Conservation (phyloP, 805 yeast genomes). For the Kuraishia molischiana region DNA sequence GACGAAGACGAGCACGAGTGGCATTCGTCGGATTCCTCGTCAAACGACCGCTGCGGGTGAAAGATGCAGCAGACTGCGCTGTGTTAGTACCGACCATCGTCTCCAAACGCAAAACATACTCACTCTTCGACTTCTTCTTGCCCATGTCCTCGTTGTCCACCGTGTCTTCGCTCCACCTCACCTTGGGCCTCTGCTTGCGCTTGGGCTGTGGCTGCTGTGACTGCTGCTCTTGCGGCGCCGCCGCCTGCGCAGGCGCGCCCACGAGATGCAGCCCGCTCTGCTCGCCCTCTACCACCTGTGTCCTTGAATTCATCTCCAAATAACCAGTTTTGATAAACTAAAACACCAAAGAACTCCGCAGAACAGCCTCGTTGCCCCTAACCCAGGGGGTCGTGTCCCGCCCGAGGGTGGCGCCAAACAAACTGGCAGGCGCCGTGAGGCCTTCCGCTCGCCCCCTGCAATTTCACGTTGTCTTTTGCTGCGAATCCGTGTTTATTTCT, state of each 20-base stretch:
- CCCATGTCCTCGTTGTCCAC: slow-evolving; percentile 86
- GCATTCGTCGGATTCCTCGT: slow-evolving; percentile 32
- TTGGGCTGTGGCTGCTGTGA: neutral
- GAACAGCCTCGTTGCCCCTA: too few relatives aligned
- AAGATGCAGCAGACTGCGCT: slow-evolving; percentile 63
- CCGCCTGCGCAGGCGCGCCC: neutral
- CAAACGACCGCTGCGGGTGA: slow-evolving; percentile 63
- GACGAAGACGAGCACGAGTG: slow-evolving; percentile 6
- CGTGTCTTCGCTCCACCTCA: slow-evolving; percentile 78
- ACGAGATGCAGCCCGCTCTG: slow-evolving; percentile 1
- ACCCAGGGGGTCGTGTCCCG: too few relatives aligned
- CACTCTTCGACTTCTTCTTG: slow-evolving; percentile 76
- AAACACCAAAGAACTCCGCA: too few relatives aligned
- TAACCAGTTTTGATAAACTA: too few relatives aligned
- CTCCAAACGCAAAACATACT: slow-evolving; percentile 7
- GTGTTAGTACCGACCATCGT: neutral
- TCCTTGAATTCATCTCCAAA: too few relatives aligned
- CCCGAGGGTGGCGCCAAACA: neutral
- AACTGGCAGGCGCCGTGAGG: neutral
- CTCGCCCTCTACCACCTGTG: too few relatives aligned
- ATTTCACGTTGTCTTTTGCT: too few relatives aligned
- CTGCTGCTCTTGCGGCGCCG: neutral
- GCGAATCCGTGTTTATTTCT: too few relatives aligned
- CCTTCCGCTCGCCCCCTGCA: neutral
- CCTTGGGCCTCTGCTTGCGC: slow-evolving; percentile 32